phyloP scores from a whole-genome alignment of 305 asterid genomes.

The Fraxinus paxiana region DNA sequence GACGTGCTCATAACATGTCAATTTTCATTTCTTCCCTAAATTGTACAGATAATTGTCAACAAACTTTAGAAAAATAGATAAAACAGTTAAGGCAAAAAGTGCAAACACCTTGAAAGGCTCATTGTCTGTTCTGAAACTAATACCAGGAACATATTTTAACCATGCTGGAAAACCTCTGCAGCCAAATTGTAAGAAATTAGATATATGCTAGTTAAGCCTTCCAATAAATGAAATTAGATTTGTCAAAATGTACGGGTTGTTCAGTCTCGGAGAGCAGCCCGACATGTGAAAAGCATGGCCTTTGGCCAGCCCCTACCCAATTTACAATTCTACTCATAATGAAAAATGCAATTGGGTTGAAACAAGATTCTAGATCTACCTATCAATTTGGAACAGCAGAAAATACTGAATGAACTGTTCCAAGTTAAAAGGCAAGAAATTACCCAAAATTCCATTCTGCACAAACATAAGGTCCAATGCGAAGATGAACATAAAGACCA shows the following conservation, averaged over 20 bases:
- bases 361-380: neutral
- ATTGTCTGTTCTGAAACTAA: constrained; percentile 63
- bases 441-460: constrained; percentile 99
- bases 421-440: neutral
- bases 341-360: neutral
- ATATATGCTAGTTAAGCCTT: neutral
- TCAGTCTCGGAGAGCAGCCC: neutral
- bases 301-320: neutral
- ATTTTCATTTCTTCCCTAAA: neutral
- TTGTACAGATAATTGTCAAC: neutral
- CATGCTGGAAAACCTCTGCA: constrained; percentile 74
- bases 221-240: neutral
- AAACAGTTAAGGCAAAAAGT: neutral
- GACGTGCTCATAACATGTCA: neutral
- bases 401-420: neutral
- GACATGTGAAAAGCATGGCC: neutral
- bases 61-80: neutral
- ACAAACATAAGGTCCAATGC: constrained; percentile 95
- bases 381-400: neutral
- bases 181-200: neutral
- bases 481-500: constrained; percentile 64
- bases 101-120: constrained; percentile 53
- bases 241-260: neutral
- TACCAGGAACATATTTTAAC: constrained; percentile 66
- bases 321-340: neutral